Base-by-base conservation (phyloP, 2,329 filamentous ascomycete genomes). In the Colletotrichum somersetense region DNA sequence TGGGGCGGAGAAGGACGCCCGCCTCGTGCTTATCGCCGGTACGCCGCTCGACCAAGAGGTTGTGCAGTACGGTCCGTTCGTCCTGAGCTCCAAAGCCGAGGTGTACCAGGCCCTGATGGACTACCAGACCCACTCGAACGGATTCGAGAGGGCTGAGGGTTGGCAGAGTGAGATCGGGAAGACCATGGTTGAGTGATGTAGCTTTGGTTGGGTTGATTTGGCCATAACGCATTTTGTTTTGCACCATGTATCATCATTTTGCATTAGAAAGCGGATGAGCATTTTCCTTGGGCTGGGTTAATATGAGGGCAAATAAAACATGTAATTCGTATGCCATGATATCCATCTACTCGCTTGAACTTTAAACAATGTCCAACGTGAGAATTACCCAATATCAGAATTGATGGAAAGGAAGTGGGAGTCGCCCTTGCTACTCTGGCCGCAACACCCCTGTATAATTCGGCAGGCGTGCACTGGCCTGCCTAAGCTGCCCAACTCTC, bases 81-180 rank as follows among this genome's bases (percentile, higher is more conserved):
- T 96, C n/a, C 82, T 95, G 71, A 94, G 85, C 72, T 89, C 87
- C 53, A 85, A 92, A 78, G 90, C 93, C 65, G 90, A 93, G 75
- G 91, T 96, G 5, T 91, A 92, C 77, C 88, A 96, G 84, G 93
- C 93, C 1, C 86, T 96, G 81, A 83, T 89, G 76, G 93, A 96
- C 80, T 96, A 90, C 78, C 91, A 93, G 82, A 90, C 86, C 18
- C 86, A 89, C 74, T 85, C 87, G 48, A 95, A 96, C 80, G 93
- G 93, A 5, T 96, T 96, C 76, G 94, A 96, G 84, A 86, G 93
- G 74, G 93, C 93, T 1, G 87, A 89, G 74, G 89, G 90, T 40
- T 97, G 95, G 94, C 83, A 91, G 81, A 95, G 92, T 78, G 92
- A 97, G 83, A 97, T 97, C 87, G 93, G 93, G 48, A 95, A 94